Evolutionary conservation across 805 yeast genomes (phyloP).

Genomic region (Nakazawaea pomicola): DNA sequence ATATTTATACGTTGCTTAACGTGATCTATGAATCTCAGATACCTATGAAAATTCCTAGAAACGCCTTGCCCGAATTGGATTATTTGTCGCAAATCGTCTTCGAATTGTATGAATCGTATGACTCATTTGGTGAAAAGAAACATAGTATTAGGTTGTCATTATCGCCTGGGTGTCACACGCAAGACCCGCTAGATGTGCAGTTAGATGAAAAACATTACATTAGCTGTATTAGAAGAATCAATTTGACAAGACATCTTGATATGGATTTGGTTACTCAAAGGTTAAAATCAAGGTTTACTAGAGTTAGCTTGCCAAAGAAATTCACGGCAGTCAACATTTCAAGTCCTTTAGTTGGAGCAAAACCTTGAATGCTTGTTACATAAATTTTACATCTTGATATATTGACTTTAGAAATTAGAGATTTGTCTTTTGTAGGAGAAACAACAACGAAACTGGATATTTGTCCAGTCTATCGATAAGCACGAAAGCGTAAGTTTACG

Average conservation of each 20-base stretch:
- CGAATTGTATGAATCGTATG: constrained; percentile 84
- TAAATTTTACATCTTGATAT: neutral
- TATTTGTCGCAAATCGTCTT: constrained; percentile 91
- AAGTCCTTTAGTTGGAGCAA: constrained; percentile 42
- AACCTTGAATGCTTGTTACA: neutral
- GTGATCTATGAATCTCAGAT: constrained; percentile 87
- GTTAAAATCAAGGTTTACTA: constrained; percentile 71
- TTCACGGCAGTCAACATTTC: constrained; percentile 86
- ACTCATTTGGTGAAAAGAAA: constrained; percentile 62
- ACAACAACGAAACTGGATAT: neutral
- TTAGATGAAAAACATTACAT: constrained; percentile 94
- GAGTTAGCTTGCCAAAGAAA: constrained; percentile 88
- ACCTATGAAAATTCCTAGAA: constrained; percentile 93
- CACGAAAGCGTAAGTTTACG: neutral
- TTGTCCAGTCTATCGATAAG: constrained; percentile 1
- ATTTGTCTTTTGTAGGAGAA: too few relatives aligned
- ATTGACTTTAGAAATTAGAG: too few relatives aligned
- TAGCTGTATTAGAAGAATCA: constrained; percentile 88
- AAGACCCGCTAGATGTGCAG: constrained; percentile 95
- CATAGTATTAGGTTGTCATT: constrained; percentile 88
- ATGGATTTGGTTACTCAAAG: constrained; percentile 82
- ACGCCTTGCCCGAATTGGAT: constrained; percentile 94
- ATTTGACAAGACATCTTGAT: constrained; percentile 89
- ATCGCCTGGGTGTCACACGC: constrained; percentile 98
- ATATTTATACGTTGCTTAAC: constrained; percentile 88